Evolutionary conservation across 257 asterid genomes (phyloP).

Genomic region (Salvia rosmarinus): DNA sequence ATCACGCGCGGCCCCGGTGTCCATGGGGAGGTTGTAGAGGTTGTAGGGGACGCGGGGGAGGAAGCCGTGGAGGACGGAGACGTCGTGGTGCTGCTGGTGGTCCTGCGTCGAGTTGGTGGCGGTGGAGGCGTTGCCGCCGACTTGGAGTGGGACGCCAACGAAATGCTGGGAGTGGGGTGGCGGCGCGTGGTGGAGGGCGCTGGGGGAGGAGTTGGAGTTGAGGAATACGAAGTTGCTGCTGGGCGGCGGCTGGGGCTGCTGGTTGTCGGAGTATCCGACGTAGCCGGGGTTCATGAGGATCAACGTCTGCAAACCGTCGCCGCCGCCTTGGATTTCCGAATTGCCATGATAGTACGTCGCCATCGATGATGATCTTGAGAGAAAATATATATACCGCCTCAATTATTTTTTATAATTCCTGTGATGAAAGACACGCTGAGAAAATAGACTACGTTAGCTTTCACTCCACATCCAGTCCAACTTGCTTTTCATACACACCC

Average conservation of each 20-base stretch:
- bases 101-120: constrained; percentile 41
- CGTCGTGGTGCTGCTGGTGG: constrained; percentile 45
- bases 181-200: constrained; percentile 63
- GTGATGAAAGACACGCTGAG: constrained; percentile 3
- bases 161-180: constrained; percentile 63
- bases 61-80: constrained; percentile 68
- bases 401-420: background rate
- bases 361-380: constrained; percentile 47
- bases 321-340: constrained; percentile 72
- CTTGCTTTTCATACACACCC: constrained; percentile 13
- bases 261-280: constrained; percentile 77
- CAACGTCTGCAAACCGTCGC: constrained; percentile 86
- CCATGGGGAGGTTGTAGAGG: constrained; percentile 53
- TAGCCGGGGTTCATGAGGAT: constrained; percentile 91
- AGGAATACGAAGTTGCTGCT: constrained; percentile 65
- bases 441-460: constrained; percentile 41
- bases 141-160: constrained; percentile 71
- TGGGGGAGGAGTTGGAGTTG: constrained; percentile 53
- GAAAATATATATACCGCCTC: background rate
- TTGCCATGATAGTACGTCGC: constrained; percentile 86
- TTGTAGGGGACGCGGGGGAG: constrained; percentile 68
- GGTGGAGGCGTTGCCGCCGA: constrained; percentile 24
- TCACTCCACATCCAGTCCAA: constrained; percentile 38
- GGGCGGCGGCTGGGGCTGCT: constrained; percentile 36
- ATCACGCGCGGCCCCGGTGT: constrained; percentile 75